Base-by-base conservation (phyloP, 2,329 filamentous ascomycete genomes). In the Gaeumannomyces sp. region DNA sequence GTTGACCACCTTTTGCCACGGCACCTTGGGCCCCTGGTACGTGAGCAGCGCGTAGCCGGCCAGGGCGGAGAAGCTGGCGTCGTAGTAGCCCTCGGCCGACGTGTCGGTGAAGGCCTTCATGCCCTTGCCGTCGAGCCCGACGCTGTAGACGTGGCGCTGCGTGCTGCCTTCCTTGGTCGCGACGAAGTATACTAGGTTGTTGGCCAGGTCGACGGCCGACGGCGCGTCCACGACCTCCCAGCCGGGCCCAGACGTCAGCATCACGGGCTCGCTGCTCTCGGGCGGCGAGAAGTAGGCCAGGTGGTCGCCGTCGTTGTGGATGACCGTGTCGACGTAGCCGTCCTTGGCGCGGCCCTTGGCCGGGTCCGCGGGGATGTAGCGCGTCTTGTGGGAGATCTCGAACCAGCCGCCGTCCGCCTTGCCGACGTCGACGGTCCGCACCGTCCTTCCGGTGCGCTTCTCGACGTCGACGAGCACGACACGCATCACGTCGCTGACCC, bases 331-430 rank as follows among this genome's bases (percentile, higher is more conserved):
- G 67, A 99, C 88, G 72, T 99, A 99, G 28, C 95, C 95, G 75
- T 97, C 93, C 6, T 94, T 77, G 2, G 85, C 81, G 28, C 93
- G 88, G 19, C 91, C 91, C 67, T 91, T 92, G 14, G 78, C 75
- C 28, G 90, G 84, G 73, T 97, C 92, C 4, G 92, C 91, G 2
- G 95, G 95, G 65, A 99, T 89, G 73, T 90, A 98, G 19, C 81
- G 87, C 4, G 93, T 97, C 58, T 89, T 86, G 71, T 97, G 89
- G 1, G 92, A 92, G 58, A 97, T 92, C 77, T 99, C 95, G 71
- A 97, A 94, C 95, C 95, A 99, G 45, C 95, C 96, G 28, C 93
- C 93, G 74, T 99, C 95, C n/a, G 97, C 81, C 65, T 89, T 83
- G 68, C 87, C 85, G 61, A 97, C 87, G 74, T 99, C 87, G 61